These are phyloP conservation scores for Diplodia mutila DNA, from an alignment of 2,329 filamentous ascomycete species.

Conservation along the genomic window DNA sequence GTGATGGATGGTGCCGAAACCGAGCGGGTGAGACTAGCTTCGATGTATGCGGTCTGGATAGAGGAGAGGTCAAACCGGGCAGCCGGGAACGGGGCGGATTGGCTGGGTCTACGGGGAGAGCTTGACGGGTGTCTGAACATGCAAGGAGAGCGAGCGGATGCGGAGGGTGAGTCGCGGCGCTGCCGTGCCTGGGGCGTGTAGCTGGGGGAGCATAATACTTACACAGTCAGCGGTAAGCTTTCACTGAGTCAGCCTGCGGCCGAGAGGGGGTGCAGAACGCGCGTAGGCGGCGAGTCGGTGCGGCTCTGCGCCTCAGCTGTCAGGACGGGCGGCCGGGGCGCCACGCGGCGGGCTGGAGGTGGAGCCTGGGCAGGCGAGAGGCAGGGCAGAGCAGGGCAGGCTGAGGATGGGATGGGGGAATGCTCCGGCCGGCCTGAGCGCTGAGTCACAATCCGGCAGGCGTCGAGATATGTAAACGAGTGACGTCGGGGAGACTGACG, in stretches of 20 bases:
- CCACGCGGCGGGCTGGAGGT: constrained; percentile 17
- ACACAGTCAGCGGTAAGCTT: constrained; percentile 27
- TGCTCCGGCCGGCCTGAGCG: constrained; percentile 37
- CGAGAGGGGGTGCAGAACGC: constrained; percentile 18
- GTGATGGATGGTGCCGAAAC: constrained; percentile 25
- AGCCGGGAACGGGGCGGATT: constrained; percentile 23
- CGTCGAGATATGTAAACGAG: constrained; percentile 19
- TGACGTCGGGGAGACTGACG: constrained; percentile 7
- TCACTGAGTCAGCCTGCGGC: constrained; percentile 24
- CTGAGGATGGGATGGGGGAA: background rate
- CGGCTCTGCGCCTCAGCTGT: constrained; percentile 26
- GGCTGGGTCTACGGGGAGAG: constrained; percentile 24
- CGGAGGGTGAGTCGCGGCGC: constrained; percentile 25
- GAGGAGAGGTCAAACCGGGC: constrained; percentile 27
- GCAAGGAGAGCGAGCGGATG: constrained; percentile 26
- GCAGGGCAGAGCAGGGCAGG: constrained; percentile 7
- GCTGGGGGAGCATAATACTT: constrained; percentile 21
- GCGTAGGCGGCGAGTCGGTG: constrained; percentile 13
- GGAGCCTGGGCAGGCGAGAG: background rate
- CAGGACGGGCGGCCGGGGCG: constrained; percentile 15
- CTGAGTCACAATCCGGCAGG: constrained; percentile 40
- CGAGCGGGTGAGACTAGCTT: constrained; percentile 26
- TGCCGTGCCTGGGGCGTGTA: constrained; percentile 19
- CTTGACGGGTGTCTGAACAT: constrained; percentile 26
- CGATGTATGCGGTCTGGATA: constrained; percentile 26